Evolutionary conservation across 345 rosid genomes (phyloP).

Genomic region (Citrus glauca): DNA sequence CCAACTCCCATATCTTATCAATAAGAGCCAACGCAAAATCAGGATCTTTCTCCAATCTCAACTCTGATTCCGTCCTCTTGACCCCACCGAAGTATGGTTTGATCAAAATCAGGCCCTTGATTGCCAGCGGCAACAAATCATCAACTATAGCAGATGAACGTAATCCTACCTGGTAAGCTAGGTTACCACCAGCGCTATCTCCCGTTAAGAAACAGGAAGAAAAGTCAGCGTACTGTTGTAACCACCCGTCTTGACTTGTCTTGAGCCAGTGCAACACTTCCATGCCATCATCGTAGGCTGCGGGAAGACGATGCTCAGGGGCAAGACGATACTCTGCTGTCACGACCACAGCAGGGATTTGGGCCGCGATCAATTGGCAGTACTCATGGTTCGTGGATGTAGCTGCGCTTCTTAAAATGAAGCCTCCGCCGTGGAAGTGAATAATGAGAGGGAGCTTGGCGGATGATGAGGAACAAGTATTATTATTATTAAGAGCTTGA

Average conservation of each 20-base stretch:
- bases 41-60: conserved; percentile 26
- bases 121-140: conserved; percentile 36
- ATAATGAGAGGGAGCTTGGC: no score
- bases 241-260: conserved; percentile 30
- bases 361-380: no score
- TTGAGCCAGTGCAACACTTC: conserved; percentile 44
- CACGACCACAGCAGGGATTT: no score
- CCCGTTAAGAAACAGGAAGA: conserved; percentile 44
- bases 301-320: conserved; percentile 50
- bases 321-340: no score
- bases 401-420: no score
- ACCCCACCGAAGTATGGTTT: conserved; percentile 60
- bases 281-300: conserved; percentile 55
- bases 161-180: conserved; percentile 43
- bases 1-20: conserved; percentile 51
- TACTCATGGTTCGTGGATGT: no score
- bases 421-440: no score
- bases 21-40: not conserved
- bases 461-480: no score
- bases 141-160: conserved; percentile 16
- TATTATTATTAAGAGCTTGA: no score
- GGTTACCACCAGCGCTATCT: conserved; percentile 56
- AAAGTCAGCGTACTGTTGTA: conserved; percentile 30
- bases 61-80: conserved; percentile 42
- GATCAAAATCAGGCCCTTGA: conserved; percentile 60